Base-by-base conservation (phyloP, 2,329 filamentous ascomycete genomes). In the Clonostachys byssicola region DNA sequence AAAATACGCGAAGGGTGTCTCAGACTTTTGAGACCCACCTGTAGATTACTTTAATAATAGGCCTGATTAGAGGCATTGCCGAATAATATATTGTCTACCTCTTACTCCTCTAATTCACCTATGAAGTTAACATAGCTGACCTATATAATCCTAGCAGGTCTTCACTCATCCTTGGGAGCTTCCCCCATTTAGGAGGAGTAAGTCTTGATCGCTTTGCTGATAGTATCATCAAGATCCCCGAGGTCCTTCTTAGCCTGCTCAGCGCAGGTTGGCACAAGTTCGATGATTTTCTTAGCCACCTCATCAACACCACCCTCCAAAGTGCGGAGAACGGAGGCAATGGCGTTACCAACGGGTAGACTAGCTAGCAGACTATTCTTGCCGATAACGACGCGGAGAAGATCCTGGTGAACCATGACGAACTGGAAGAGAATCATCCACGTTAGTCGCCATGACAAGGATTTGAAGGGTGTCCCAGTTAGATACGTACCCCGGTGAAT, bases 171-270 rank as follows among this genome's bases (percentile, higher is more conserved):
- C 20, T 20, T 20, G 20, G 20, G 20, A 6, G 20, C 20, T 20
- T 20, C 20, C 20, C 20, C 20, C 20, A 20, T 20, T 20, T 20
- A 20, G 20, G 20, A 20, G 20, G 20, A 20, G 5, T 20, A 20
- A 20, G 20, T 33, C 7, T 47, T 36, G 46, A 85, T 52, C 76
- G 48, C 40, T 12, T 47, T 18, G n/a, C 34, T 45, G 30, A 50
- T n/a, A 10, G 40, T 50, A 7, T 40, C 34, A 23, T 44, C 30
- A 8, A 50, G 48, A 12, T 39, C 36, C 6, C 38, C 38, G 18
- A 46, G 23, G 34, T 52, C 50, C 40, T 33, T 20, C 47, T 50
- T 50, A 17, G 56, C 52, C 34, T 44, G 41, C 9, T 43, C 10
- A 23, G 42, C 42, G 42, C 47, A 55, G 12, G 50, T 49, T 1